Conservation (phyloP, 2,329 filamentous ascomycete species). For the Penicillium glabrum region DNA sequence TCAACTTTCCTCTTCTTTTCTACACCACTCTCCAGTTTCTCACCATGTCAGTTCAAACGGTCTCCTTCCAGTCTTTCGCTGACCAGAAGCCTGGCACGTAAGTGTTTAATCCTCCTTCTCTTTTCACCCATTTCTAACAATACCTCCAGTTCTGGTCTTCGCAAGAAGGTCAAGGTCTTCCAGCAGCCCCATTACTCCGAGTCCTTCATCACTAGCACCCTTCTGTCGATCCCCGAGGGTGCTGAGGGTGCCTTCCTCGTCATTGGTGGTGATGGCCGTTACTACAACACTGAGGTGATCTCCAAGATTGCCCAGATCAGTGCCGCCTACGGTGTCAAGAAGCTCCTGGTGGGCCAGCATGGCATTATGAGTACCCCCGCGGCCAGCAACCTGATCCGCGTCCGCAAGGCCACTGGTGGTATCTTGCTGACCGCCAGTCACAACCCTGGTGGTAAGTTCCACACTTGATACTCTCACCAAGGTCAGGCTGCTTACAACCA, state of each 20-base stretch:
- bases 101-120: slow-evolving; percentile 46
- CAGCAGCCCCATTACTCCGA: slow-evolving; percentile 95
- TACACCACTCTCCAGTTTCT: slow-evolving; percentile 1
- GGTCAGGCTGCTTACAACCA: background rate
- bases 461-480: background rate
- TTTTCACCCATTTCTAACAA: slow-evolving; percentile 12
- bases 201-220: slow-evolving; percentile 89
- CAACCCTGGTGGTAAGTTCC: slow-evolving; percentile 84
- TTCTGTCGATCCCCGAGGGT: slow-evolving; percentile 95
- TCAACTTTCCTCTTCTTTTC: slow-evolving; percentile 18
- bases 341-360: slow-evolving; percentile 92
- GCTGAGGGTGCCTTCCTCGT: slow-evolving; percentile 85
- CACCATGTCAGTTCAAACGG: slow-evolving; percentile 73
- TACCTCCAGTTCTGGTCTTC: slow-evolving; percentile 78
- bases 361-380: slow-evolving; percentile 96
- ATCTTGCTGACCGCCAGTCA: slow-evolving; percentile 96
- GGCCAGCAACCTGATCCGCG: slow-evolving; percentile 92
- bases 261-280: slow-evolving; percentile 95
- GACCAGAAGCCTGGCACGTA: slow-evolving; percentile 99
- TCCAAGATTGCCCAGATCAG: slow-evolving; percentile 97
- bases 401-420: slow-evolving; percentile 91
- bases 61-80: slow-evolving; percentile 79
- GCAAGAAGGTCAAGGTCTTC: slow-evolving; percentile 98
- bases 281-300: slow-evolving; percentile 94
- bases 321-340: slow-evolving; percentile 97